These are phyloP conservation scores for Cymbopogon citratus DNA, from an alignment of 176 grass and related monocot species.

Conservation along the genomic window DNA sequence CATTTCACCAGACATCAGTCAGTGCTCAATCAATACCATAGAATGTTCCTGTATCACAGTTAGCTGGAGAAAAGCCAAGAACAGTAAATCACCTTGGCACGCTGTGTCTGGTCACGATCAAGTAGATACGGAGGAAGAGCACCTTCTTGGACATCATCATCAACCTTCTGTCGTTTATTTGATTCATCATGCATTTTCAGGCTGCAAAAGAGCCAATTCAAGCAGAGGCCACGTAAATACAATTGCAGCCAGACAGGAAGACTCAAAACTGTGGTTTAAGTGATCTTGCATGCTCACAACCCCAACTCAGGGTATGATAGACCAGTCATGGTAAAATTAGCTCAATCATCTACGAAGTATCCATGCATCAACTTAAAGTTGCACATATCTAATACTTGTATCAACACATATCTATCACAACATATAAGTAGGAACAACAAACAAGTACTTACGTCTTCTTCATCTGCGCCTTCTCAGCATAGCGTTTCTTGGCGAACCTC, in stretches of 20 bases:
- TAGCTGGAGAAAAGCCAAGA: not conserved
- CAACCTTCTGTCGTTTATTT: constrained; percentile 64
- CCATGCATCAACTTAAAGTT: not conserved
- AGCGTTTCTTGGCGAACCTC: constrained; percentile 77
- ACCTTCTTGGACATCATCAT: constrained; percentile 66
- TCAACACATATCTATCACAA: too few species aligned
- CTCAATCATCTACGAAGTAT: not conserved
- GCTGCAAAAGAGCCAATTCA: constrained; percentile 31
- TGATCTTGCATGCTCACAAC: not conserved
- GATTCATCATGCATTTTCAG: constrained; percentile 92
- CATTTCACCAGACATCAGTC: constrained; percentile 8
- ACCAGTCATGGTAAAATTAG: not conserved
- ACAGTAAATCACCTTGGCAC: constrained; percentile 53
- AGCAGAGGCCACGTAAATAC: not conserved
- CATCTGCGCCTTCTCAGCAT: constrained; percentile 86
- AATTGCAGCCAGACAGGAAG: not conserved
- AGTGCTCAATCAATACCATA: not conserved
- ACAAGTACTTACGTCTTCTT: constrained; percentile 73
- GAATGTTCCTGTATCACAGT: not conserved
- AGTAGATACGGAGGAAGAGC: constrained; percentile 79
- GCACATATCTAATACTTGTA: not conserved
- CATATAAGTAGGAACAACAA: not conserved
- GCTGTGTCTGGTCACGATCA: constrained; percentile 72
- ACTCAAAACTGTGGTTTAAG: not conserved
- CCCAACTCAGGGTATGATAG: not conserved